Evolutionary conservation across 805 yeast species (phyloP).

Genomic region (Yamadazyma akitaensis): DNA sequence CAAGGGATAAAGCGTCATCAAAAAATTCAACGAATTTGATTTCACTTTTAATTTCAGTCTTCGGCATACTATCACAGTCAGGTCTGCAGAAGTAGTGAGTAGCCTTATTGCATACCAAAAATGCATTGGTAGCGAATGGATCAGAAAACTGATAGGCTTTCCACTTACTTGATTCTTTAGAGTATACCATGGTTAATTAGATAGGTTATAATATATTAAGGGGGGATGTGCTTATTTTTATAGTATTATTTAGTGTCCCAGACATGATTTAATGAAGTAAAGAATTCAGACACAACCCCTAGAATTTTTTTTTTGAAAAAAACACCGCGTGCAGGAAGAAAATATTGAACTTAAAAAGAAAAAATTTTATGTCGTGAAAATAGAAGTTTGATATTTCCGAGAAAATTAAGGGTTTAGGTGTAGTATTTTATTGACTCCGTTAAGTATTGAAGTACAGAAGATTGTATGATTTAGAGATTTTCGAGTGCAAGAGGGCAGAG

Average conservation of each 20-base stretch:
- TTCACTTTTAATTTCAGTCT: conserved; percentile 42
- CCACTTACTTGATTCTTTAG: conserved; percentile 49
- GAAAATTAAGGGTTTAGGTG: too few species aligned
- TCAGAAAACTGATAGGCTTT: conserved; percentile 64
- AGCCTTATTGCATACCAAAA: conserved; percentile 48
- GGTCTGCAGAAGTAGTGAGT: conserved; percentile 58
- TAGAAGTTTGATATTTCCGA: too few species aligned
- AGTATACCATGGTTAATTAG: conserved; percentile 22
- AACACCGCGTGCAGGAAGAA: neutral
- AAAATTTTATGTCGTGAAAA: too few species aligned
- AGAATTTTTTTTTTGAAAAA: neutral
- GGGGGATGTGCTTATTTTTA: neutral
- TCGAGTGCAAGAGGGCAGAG: too few species aligned
- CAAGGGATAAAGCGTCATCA: conserved; percentile 41
- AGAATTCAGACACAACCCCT: conserved; percentile 4
- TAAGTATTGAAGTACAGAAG: too few species aligned
- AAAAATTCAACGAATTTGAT: conserved; percentile 42
- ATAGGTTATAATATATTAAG: neutral
- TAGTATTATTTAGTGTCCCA: neutral
- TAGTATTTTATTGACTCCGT: too few species aligned
- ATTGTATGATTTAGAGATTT: too few species aligned
- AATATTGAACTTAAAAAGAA: neutral
- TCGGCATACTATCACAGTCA: conserved; percentile 54
- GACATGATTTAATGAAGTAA: conserved; percentile 2
- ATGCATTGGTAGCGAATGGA: conserved; percentile 61